These are phyloP conservation scores for Solanum pinnatisectum DNA, from an alignment of 257 asterid species.

Conservation along the genomic window DNA sequence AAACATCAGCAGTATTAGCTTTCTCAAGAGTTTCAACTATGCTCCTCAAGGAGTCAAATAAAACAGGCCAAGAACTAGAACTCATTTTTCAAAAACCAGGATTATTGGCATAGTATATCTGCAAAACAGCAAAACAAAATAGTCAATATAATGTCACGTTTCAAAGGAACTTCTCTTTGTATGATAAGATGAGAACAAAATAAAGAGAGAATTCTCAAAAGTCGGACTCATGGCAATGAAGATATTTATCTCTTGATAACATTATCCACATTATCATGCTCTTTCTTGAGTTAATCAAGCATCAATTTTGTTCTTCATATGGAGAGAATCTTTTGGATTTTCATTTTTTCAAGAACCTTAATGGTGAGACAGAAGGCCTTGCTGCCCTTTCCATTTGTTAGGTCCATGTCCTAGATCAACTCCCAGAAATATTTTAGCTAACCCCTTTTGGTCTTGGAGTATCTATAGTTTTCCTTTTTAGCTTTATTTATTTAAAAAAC, in stretches of 20 bases:
- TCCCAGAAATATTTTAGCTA: background rate
- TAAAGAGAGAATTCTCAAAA: background rate
- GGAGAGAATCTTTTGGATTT: background rate
- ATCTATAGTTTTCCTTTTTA: background rate
- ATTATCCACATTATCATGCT: background rate
- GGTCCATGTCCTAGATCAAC: background rate
- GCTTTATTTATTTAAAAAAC: background rate
- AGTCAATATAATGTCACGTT: background rate
- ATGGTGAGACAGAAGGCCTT: background rate
- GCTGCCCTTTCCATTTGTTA: background rate
- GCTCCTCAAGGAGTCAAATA: slow-evolving; percentile 40
- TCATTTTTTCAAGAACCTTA: background rate
- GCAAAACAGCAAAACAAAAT: slow-evolving; percentile 13
- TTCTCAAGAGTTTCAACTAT: slow-evolving; percentile 33
- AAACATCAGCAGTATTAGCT: slow-evolving; percentile 16
- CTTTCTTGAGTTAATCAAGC: background rate
- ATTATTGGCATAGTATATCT: slow-evolving; percentile 45
- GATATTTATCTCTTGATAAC: background rate
- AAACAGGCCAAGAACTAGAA: slow-evolving; percentile 43
- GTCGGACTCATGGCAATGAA: background rate
- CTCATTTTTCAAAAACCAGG: slow-evolving; percentile 40
- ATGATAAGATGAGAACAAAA: background rate
- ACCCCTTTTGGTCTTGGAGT: background rate
- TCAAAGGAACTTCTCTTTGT: background rate
- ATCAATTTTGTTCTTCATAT: background rate